Base-by-base conservation (phyloP, 495 filamentous ascomycete species). In the Aspergillus affinis region DNA sequence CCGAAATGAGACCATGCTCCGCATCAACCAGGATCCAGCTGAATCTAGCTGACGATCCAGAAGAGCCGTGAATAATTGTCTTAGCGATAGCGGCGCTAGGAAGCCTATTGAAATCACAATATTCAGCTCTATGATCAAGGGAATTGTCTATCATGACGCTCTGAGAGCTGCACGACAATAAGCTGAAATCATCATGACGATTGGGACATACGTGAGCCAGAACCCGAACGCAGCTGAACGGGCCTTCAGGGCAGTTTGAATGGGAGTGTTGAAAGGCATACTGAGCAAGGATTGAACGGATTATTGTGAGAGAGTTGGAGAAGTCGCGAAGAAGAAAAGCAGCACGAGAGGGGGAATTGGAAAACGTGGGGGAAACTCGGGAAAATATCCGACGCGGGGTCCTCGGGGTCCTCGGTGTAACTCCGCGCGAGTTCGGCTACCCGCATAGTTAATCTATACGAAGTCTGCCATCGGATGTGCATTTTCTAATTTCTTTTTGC, bases 21-120 rank as follows among this genome's bases (percentile, higher is more conserved):
- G 82, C 87, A 70, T 93, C 90, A 44, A 93, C 83, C 66, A 91
- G 75, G 4, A 92, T 84, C 88, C 89, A 93, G 73, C 71, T 75
- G 61, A 74, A 74, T 2, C 62, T 62, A 44, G 55, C 51, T 6
- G 67, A 55, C 17, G 65, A 71, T 12, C 62, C 63, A 7, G 70
- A 55, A 26, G 65, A 58, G 13, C 67, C 67, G 57, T 69, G 72
- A 15, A 75, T 57, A 36, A 75, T 67, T 12, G 69, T 70, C 55
- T 68, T 71, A 23, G 71, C 72, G 36, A 72, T 61, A 20, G 60
- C 62, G 9, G 71, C 66, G 21, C 72, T 73, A 45, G 72, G 72
- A 19, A 75, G 67, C 4, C 72, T 75, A 48, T 57, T 13, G 3
- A 1, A 20, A 18, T 45, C 18, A 12, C 15, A 55, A 7, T 54